Conservation (phyloP, 139 green algal species). For the Auxenochlorella pyrenoidosa region DNA sequence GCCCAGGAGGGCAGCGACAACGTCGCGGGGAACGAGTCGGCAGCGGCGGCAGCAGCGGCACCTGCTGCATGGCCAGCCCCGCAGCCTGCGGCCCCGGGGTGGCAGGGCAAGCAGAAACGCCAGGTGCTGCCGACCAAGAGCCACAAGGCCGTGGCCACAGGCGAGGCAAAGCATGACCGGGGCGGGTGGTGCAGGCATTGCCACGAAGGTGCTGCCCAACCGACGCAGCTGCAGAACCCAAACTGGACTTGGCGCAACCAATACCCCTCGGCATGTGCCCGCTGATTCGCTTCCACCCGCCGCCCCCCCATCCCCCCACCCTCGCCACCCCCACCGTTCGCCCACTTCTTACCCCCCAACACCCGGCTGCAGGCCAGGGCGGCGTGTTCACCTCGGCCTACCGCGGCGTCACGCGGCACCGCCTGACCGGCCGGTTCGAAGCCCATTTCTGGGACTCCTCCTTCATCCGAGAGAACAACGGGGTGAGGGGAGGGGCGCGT, state of each 20-base stretch:
- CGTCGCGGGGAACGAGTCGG: background rate
- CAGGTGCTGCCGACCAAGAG: slow-evolving; percentile 46
- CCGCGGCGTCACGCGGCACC: slow-evolving; percentile 71
- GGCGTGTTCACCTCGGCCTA: slow-evolving; percentile 38
- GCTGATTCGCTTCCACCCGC: no score
- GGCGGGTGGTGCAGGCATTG: no score
- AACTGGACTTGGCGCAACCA: background rate
- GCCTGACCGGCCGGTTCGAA: slow-evolving; percentile 79
- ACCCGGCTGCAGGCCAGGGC: background rate
- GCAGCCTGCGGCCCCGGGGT: background rate
- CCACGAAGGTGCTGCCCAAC: no score
- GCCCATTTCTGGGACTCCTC: slow-evolving; percentile 83
- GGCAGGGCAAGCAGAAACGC: background rate
- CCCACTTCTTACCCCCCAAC: background rate
- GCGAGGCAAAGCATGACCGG: background rate
- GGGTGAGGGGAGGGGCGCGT: no score
- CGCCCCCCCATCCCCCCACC: no score
- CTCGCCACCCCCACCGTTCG: no score
- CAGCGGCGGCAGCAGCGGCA: background rate
- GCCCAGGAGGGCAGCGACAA: background rate
- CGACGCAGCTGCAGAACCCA: no score
- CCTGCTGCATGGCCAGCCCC: background rate
- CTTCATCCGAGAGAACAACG: slow-evolving; percentile 28
- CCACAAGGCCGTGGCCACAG: slow-evolving; percentile 42
- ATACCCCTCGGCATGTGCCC: no score